Evolutionary conservation across 371 early-diverging fungal genomes (phyloP), one percentile per base, ranked within the genome.

Genomic region (Zychaea mexicana): DNA sequence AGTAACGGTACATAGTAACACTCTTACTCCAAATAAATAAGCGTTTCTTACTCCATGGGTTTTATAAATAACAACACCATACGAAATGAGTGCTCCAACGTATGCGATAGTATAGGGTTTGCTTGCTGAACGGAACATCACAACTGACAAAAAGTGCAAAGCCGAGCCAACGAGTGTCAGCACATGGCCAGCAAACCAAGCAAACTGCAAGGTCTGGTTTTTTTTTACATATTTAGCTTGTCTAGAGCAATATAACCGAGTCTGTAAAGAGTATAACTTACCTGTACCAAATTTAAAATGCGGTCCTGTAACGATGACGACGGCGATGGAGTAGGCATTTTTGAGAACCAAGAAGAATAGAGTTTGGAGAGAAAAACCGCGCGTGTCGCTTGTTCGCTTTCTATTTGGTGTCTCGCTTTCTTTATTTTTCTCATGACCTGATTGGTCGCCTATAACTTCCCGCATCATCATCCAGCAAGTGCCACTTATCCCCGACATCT

Each of bases 41-140:
- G n/a, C n/a, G n/a, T 21, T 2, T 75, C 86, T 83, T 85, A 92
- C 91, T 61, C 90, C 90, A 71, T 91, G 90, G 12, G 92, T 86
- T 70, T 93, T 94, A 84, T 92, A 93, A 57, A 94, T 85, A 56
- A 95, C 94, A 30, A 96, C 92, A 49, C 89, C 89, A 72, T 96
- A 96, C 47, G 90, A 88, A 30, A 90, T 58, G 8, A 92, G 61
- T 6, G 93, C 90, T 9, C 95, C 93, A 66, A 88, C 64, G 47
- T 85, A 88, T 15, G 92, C 92, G 57, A 79, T 70, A 45, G 69
- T 73, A 68, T 93, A 93, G 59, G 70, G 62, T 22, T 57, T 61
- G 26, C 69, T 53, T 30, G 67, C 58, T 58, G 71, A 54, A 57
- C 79, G 67, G 65, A 81, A 73, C 15, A 69, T 64, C 22, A 76